These are phyloP conservation scores for Pseudopithomyces maydicus DNA, from an alignment of 2,329 filamentous ascomycete genomes.

Conservation along the genomic window DNA sequence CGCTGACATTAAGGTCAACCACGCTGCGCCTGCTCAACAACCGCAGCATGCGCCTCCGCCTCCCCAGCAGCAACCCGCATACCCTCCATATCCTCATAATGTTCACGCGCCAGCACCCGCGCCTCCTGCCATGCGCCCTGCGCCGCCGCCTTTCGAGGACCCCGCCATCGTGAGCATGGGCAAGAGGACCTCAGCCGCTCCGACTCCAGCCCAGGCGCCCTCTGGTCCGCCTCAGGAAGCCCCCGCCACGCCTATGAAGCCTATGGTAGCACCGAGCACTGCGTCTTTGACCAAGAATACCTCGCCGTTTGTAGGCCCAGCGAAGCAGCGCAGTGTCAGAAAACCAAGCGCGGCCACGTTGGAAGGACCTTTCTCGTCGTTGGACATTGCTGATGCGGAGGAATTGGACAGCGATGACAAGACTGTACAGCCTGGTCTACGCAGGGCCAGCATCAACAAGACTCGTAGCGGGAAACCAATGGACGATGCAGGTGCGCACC, in stretches of 20 bases:
- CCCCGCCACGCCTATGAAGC: constrained; percentile 51
- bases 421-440: constrained; percentile 25
- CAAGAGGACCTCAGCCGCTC: constrained; percentile 39
- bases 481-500: constrained; percentile 36
- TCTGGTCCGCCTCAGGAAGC: constrained; percentile 40
- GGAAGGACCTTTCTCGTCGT: constrained; percentile 46
- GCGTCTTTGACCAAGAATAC: constrained; percentile 42
- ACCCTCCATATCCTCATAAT: constrained; percentile 25
- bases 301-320: constrained; percentile 44
- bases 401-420: constrained; percentile 45
- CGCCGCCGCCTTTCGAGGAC: constrained; percentile 67
- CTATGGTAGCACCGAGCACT: constrained; percentile 39
- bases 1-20: constrained; percentile 61
- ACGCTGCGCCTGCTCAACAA: constrained; percentile 27
- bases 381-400: constrained; percentile 47
- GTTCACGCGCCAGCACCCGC: constrained; percentile 20
- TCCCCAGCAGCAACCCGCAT: constrained; percentile 21
- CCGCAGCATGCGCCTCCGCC: constrained; percentile 14
- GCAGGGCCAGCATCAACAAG: constrained; percentile 46
- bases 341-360: constrained; percentile 47
- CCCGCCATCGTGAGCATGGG: constrained; percentile 79
- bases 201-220: constrained; percentile 22
- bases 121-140: constrained; percentile 13
- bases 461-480: constrained; percentile 48
- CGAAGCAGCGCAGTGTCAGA: constrained; percentile 33